Percentiles rank a stretch among this genome's conserved stretches.
Evolutionary conservation across 2,329 filamentous ascomycete genomes (phyloP).

Genomic region (Fusarium sambucinum): DNA sequence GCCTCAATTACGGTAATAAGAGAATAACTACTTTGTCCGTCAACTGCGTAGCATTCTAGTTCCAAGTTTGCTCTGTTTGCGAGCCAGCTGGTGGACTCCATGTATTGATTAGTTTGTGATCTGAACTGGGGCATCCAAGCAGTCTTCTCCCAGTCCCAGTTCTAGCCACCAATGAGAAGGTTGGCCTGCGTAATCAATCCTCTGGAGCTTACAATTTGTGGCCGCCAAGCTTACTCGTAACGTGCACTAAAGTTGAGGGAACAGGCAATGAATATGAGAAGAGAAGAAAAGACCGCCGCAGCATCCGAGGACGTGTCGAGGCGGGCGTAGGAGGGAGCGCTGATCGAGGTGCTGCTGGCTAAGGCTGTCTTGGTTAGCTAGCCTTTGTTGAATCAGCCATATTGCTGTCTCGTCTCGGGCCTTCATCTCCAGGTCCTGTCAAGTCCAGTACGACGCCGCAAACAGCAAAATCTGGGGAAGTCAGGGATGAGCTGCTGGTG

Average conservation of each 20-base stretch:
- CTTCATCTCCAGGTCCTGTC: conserved; percentile 36
- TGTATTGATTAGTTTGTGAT: conserved; percentile 38
- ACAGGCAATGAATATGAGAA: conserved; percentile 21
- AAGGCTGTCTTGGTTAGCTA: conserved; percentile 17
- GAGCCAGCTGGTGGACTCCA: conserved; percentile 7
- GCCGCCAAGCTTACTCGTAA: conserved; percentile 36
- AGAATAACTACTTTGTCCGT: conserved; percentile 16
- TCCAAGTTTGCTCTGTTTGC: conserved; percentile 11
- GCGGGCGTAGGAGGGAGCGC: conserved; percentile 31
- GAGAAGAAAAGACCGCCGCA: conserved; percentile 28
- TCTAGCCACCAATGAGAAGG: conserved; percentile 31
- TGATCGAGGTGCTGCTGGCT: conserved; percentile 4
- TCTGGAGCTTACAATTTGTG: conserved; percentile 38
- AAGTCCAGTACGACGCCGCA: conserved; percentile 28
- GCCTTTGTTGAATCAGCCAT: conserved; percentile 28
- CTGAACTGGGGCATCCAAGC: conserved; percentile 32
- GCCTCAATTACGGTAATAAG: conserved; percentile 41
- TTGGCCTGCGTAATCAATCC: conserved; percentile 16
- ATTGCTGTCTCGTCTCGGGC: conserved; percentile 11
- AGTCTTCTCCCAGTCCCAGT: conserved; percentile 14
- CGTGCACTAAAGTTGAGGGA: conserved; percentile 23
- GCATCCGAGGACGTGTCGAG: conserved; percentile 33
- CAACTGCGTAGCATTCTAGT: conserved; percentile 20
- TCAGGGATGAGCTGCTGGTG: conserved; percentile 48
- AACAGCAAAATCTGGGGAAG: conserved; percentile 52